Evolutionary conservation across 75 land plant species (phyloP).

Genomic region (Sequoia sempervirens): DNA sequence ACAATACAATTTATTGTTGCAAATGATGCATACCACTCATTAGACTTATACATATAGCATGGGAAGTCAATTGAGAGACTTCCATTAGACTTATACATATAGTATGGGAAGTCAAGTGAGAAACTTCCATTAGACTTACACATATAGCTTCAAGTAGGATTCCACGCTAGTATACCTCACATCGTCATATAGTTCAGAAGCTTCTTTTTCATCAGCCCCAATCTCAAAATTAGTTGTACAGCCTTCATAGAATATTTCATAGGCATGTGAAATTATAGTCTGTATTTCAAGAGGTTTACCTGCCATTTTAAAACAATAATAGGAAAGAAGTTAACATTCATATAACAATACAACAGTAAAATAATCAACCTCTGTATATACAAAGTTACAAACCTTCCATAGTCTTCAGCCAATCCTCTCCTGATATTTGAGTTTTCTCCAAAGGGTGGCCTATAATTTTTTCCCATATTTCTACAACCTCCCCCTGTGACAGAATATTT

Average conservation of each 20-base stretch:
- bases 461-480: slow-evolving; percentile 47
- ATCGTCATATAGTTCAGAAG: slow-evolving; percentile 35
- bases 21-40: background rate
- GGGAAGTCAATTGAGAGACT: background rate
- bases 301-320: slow-evolving; percentile 6
- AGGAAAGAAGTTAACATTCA: background rate
- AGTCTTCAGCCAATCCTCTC: slow-evolving; percentile 20
- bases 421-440: slow-evolving; percentile 24
- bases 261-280: slow-evolving; percentile 1
- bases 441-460: slow-evolving; percentile 24
- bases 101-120: background rate
- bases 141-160: slow-evolving; percentile 25
- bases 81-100: slow-evolving; percentile 7
- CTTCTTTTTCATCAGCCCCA: slow-evolving; percentile 25
- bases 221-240: slow-evolving; percentile 22
- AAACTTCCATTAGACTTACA: slow-evolving; percentile 10
- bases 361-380: background rate
- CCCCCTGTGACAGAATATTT: slow-evolving; percentile 42
- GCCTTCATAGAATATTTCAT: slow-evolving; percentile 25
- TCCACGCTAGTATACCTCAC: slow-evolving; percentile 25
- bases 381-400: slow-evolving; percentile 35
- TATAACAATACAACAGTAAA: background rate
- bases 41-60: no score
- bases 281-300: slow-evolving; percentile 15
- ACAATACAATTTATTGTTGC: background rate